These are phyloP conservation scores for Capsicum rhomboideum DNA, from an alignment of 257 asterid genomes.

Conservation along the genomic window DNA sequence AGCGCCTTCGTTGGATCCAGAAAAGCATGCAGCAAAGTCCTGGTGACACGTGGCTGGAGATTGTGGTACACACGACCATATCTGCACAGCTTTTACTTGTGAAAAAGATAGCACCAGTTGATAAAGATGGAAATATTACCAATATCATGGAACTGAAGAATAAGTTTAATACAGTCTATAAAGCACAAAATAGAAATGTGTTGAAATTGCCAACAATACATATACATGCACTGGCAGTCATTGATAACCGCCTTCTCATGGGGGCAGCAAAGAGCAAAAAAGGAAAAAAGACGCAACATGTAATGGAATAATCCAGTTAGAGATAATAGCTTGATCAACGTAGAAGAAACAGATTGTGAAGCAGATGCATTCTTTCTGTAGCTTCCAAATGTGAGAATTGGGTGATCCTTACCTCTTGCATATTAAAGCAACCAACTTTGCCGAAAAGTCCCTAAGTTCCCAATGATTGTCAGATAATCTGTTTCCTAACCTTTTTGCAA, in stretches of 20 bases:
- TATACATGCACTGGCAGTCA: background rate
- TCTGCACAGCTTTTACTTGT: background rate
- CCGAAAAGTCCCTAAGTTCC: conserved; percentile 81
- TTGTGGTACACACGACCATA: conserved; percentile 70
- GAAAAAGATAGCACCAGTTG: background rate
- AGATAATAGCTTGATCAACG: background rate
- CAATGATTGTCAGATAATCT: conserved; percentile 75
- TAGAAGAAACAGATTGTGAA: background rate
- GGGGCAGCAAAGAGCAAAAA: background rate
- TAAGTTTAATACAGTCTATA: background rate
- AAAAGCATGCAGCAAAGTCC: conserved; percentile 72
- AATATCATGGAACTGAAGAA: background rate
- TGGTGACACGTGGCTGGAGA: conserved; percentile 87
- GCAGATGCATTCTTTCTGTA: background rate
- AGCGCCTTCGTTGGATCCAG: conserved; percentile 83
- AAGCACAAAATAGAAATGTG: background rate
- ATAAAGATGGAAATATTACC: background rate
- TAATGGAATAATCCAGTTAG: background rate
- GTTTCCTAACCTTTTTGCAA: conserved; percentile 79
- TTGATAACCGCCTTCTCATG: background rate
- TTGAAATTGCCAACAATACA: background rate
- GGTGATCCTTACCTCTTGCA: conserved; percentile 62
- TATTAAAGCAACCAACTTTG: conserved; percentile 70
- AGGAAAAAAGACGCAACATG: background rate
- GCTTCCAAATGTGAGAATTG: background rate